phyloP scores from a whole-genome alignment of 1,284 basidiomycete species.

The Leccinum laetum region DNA sequence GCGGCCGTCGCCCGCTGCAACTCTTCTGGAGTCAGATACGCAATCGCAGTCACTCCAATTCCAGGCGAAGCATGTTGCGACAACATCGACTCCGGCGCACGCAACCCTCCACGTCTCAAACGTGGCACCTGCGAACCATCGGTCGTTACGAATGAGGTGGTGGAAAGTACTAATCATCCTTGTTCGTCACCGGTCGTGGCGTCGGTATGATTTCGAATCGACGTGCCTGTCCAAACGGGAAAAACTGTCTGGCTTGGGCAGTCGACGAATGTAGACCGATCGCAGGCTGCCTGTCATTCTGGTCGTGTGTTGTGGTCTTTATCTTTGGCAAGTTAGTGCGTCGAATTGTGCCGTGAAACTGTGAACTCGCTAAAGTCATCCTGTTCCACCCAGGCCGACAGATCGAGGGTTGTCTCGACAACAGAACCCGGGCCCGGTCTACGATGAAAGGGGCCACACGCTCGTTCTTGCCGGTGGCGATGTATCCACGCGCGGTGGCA shows the following conservation, averaged over 20 bases:
- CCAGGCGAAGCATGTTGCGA: constrained; percentile 43
- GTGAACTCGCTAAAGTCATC: too few species aligned
- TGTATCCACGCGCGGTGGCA: constrained; percentile 31
- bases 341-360: constrained; percentile 39
- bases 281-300: constrained; percentile 7
- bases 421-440: constrained; percentile 19
- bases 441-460: constrained; percentile 28
- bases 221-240: constrained; percentile 32
- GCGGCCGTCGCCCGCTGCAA: constrained; percentile 20
- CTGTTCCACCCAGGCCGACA: constrained; percentile 34
- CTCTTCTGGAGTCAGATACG: constrained; percentile 23
- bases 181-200: constrained; percentile 28
- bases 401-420: constrained; percentile 41
- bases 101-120: constrained; percentile 58
- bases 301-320: constrained; percentile 20
- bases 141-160: constrained; percentile 23
- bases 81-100: constrained; percentile 57
- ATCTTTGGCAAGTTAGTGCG: constrained; percentile 24
- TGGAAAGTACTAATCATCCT: constrained; percentile 32
- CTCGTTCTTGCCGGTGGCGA: constrained; percentile 22
- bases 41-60: constrained; percentile 23
- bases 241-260: constrained; percentile 30
- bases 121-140: constrained; percentile 40
- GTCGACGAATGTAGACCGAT: constrained; percentile 20
- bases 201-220: constrained; percentile 32